A percentile compares a stretch with the other conserved stretches of the same genome.
These are phyloP conservation scores for Colletotrichum echinochloae DNA, from an alignment of 2,329 filamentous ascomycete species.

Conservation along the genomic window DNA sequence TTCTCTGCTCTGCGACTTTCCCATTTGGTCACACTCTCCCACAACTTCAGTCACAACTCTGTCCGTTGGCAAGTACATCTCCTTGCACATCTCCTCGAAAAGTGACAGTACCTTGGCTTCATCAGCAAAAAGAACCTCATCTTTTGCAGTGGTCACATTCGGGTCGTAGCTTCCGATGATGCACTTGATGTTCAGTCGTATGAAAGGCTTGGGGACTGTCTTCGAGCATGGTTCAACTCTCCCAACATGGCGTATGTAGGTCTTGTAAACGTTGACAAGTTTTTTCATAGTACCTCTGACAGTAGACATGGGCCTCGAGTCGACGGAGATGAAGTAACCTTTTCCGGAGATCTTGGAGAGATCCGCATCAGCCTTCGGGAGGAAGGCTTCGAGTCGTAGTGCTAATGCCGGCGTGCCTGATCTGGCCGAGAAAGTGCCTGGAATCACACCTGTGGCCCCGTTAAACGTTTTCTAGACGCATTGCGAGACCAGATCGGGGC, in stretches of 20 bases:
- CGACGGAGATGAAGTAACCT: conserved; percentile 75
- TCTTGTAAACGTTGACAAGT: conserved; percentile 65
- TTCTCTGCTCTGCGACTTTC: not conserved
- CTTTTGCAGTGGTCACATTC: conserved; percentile 79
- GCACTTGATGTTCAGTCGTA: conserved; percentile 73
- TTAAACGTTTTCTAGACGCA: conserved; percentile 58
- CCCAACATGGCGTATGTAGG: conserved; percentile 55
- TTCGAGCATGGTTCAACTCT: conserved; percentile 44
- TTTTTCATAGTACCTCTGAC: conserved; percentile 69
- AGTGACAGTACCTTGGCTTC: conserved; percentile 58
- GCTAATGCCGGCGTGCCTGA: conserved; percentile 16
- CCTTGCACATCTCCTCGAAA: conserved; percentile 59
- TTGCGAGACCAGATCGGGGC: conserved; percentile 65
- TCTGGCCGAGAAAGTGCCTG: conserved; percentile 11
- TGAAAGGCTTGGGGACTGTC: conserved; percentile 65
- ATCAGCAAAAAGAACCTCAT: conserved; percentile 76
- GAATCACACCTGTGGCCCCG: not conserved
- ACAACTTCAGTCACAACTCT: not conserved
- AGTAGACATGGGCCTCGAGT: conserved; percentile 72
- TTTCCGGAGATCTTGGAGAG: conserved; percentile 55
- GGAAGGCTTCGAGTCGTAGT: conserved; percentile 65
- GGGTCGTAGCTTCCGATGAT: conserved; percentile 74
- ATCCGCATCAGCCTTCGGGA: conserved; percentile 66
- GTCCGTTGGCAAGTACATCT: conserved; percentile 50
- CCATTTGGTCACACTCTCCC: not conserved